Percentiles rank a stretch among this genome's conserved stretches.
Evolutionary conservation across 441 rosid genomes (phyloP).

Genomic region (Pelargonium fulgidum): DNA sequence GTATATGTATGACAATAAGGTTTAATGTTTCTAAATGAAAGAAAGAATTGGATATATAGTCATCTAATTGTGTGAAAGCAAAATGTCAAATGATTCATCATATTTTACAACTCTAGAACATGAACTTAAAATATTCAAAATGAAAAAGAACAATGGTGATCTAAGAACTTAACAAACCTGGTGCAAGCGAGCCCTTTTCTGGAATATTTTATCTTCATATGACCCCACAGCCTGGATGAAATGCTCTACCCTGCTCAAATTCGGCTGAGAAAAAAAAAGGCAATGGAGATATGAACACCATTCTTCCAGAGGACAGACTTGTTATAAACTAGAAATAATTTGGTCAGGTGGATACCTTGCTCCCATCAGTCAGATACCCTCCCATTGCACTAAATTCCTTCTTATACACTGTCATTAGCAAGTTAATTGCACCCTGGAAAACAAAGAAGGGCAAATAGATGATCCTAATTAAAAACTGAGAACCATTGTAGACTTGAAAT

Average conservation of each 20-base stretch:
- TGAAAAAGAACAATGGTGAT: constrained; percentile 9
- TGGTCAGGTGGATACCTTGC: constrained; percentile 49
- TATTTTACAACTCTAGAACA: constrained; percentile 10
- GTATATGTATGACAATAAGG: too few species aligned
- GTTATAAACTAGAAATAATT: constrained; percentile 11
- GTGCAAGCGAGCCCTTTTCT: constrained; percentile 67
- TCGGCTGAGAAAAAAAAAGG: constrained; percentile 41
- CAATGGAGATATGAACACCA: constrained; percentile 17
- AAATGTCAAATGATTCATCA: too few species aligned
- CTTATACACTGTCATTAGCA: constrained; percentile 78
- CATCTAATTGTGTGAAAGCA: too few species aligned
- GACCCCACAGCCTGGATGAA: constrained; percentile 87
- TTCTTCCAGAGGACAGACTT: constrained; percentile 13
- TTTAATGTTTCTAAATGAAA: too few species aligned
- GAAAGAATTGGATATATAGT: too few species aligned
- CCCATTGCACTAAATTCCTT: constrained; percentile 58
- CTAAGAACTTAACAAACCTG: constrained; percentile 41
- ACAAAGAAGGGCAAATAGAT: not conserved
- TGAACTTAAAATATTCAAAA: constrained; percentile 8
- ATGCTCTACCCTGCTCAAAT: constrained; percentile 66
- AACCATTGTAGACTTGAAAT: not conserved
- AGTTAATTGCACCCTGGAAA: constrained; percentile 84
- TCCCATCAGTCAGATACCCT: constrained; percentile 64
- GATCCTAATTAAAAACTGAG: constrained; percentile 18
- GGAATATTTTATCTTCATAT: constrained; percentile 77